A percentile compares a stretch with the other conserved stretches of the same genome.
Evolutionary conservation across 75 land plant species (phyloP).

Genomic region (Ceratopteris richardii): DNA sequence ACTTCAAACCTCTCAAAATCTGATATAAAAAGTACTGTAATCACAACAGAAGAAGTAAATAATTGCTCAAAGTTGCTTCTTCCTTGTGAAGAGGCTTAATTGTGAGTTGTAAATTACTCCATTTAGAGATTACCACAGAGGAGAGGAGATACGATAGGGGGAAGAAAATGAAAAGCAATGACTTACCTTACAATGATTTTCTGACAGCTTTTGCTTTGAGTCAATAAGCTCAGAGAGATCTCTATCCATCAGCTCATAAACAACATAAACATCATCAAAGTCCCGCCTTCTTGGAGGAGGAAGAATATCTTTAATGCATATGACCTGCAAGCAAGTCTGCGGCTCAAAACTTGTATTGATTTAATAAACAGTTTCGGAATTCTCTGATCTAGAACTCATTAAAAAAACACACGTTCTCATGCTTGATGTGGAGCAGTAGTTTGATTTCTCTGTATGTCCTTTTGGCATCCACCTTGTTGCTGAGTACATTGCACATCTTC

Average conservation of each 20-base stretch:
- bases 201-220: slow-evolving; percentile 32
- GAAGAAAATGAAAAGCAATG: not conserved
- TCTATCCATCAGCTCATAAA: slow-evolving; percentile 40
- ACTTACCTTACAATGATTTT: slow-evolving; percentile 25
- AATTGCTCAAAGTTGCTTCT: not conserved
- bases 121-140: too few relatives aligned
- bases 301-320: slow-evolving; percentile 40
- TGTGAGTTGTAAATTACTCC: not conserved
- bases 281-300: slow-evolving; percentile 19
- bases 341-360: too few relatives aligned
- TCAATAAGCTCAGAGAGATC: slow-evolving; percentile 32
- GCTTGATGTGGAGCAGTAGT: slow-evolving; percentile 26
- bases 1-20: slow-evolving; percentile 77
- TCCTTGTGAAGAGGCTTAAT: not conserved
- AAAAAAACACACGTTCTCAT: slow-evolving; percentile 21
- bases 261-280: slow-evolving; percentile 42
- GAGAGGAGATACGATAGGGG: not conserved
- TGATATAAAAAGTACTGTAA: slow-evolving; percentile 80
- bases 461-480: slow-evolving; percentile 31
- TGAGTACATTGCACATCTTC: slow-evolving; percentile 35
- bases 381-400: not conserved
- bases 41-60: not conserved
- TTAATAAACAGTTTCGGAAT: not conserved
- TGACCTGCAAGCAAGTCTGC: slow-evolving; percentile 6
- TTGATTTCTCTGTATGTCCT: slow-evolving; percentile 32